Evolutionary conservation across 2,329 filamentous ascomycete species (phyloP).

Genomic region (Alternaria sp.): DNA sequence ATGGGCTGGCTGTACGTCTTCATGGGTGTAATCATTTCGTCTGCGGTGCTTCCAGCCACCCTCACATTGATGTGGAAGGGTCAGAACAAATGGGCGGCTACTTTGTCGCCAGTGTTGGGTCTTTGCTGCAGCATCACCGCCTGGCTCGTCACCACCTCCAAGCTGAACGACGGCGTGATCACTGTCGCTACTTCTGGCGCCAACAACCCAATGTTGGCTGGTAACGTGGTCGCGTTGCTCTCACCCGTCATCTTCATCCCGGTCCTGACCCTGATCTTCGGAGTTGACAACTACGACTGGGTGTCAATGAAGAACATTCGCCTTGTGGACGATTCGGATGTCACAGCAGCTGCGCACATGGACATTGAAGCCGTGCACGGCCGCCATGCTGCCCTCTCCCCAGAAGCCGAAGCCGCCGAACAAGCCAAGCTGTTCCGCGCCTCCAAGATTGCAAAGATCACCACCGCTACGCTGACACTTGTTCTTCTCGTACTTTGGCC

Average conservation of each 20-base stretch:
- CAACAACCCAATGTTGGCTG: slow-evolving; percentile 82
- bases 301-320: slow-evolving; percentile 80
- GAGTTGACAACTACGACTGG: slow-evolving; percentile 82
- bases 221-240: slow-evolving; percentile 82
- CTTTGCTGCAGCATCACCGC: slow-evolving; percentile 69
- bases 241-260: slow-evolving; percentile 78
- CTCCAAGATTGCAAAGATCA: slow-evolving; percentile 60
- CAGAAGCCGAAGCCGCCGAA: slow-evolving; percentile 47
- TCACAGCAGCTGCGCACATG: slow-evolving; percentile 66
- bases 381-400: slow-evolving; percentile 34
- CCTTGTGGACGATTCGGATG: slow-evolving; percentile 76
- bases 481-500: slow-evolving; percentile 83
- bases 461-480: slow-evolving; percentile 70
- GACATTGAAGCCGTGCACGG: slow-evolving; percentile 66
- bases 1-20: slow-evolving; percentile 90
- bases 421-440: slow-evolving; percentile 52
- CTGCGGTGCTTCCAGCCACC: slow-evolving; percentile 81
- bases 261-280: slow-evolving; percentile 72
- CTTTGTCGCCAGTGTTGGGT: slow-evolving; percentile 70
- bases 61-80: slow-evolving; percentile 81
- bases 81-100: slow-evolving; percentile 77
- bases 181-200: slow-evolving; percentile 62
- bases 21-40: slow-evolving; percentile 90
- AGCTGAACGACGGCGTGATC: slow-evolving; percentile 42
- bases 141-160: slow-evolving; percentile 46